Evolutionary conservation across 2,329 filamentous ascomycete species (phyloP).

Genomic region (Ilyonectria sp.): DNA sequence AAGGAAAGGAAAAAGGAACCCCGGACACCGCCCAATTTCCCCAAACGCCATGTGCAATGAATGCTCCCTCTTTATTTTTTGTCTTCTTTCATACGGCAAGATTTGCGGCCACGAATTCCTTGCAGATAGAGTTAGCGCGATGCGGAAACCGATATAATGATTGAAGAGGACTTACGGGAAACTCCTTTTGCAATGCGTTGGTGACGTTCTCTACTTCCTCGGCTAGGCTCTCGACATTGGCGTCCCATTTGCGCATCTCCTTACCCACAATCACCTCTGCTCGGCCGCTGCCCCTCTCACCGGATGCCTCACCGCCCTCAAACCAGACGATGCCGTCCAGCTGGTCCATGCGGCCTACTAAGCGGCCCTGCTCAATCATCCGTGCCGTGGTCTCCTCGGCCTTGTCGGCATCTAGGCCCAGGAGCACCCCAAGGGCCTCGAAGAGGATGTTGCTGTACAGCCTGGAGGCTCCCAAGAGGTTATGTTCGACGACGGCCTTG

Average conservation of each 20-base stretch:
- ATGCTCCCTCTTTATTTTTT: slow-evolving; percentile 35
- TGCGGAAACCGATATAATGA: background rate
- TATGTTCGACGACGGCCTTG: slow-evolving; percentile 96
- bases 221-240: slow-evolving; percentile 86
- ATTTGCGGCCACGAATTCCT: slow-evolving; percentile 72
- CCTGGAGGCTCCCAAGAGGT: slow-evolving; percentile 87
- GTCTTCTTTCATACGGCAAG: slow-evolving; percentile 55
- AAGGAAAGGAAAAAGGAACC: slow-evolving; percentile 32
- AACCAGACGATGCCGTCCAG: slow-evolving; percentile 92
- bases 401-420: slow-evolving; percentile 84
- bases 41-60: slow-evolving; percentile 43
- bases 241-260: slow-evolving; percentile 89
- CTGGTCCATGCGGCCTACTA: slow-evolving; percentile 94
- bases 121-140: slow-evolving; percentile 28
- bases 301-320: slow-evolving; percentile 79
- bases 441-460: slow-evolving; percentile 85
- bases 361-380: slow-evolving; percentile 95
- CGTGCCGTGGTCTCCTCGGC: slow-evolving; percentile 92
- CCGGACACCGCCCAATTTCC: slow-evolving; percentile 33
- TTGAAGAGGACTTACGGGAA: slow-evolving; percentile 69
- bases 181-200: slow-evolving; percentile 83
- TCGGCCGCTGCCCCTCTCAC: slow-evolving; percentile 77
- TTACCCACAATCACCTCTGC: slow-evolving; percentile 75
- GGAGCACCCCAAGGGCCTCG: slow-evolving; percentile 80
- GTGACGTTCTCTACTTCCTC: slow-evolving; percentile 93